Evolutionary conservation across 192 early-diverging fungal species (phyloP), one percentile per base, ranked within the genome.

Genomic region (Diversispora epigaea): DNA sequence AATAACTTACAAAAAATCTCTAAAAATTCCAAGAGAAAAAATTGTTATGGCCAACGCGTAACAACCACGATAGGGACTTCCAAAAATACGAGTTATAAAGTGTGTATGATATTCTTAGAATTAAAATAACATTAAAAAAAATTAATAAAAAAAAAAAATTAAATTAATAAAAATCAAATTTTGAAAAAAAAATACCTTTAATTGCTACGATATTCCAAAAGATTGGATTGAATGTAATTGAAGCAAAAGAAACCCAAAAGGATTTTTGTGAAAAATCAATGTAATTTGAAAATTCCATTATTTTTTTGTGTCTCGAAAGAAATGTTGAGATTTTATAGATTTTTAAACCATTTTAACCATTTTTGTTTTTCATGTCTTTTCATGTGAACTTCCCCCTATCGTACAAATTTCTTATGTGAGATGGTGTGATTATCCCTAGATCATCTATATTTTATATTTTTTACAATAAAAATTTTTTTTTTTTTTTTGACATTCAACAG

Each of bases 131-230:
- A 25, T 32, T 22, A 25, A 50, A 6, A 43, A 8, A 50, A 49
- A 19, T 68, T 50, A 25, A 21, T 21, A 41, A 8, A 50, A 0
- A 12, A 25, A 54, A 40, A 32, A 52, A 54, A 47, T 22, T n/a
- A 44, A 40, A 3, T 50, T 39, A 11, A 14, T 6, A 55, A 40
- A 15, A 56, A 41, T 10, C 19, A 22, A 41, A 17, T 44, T 50
- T 15, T 55, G 15, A 21, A 9, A 32, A 52, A 63, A 41, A 55
- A 17, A 21, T 14, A 41, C 44, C n/a, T 64, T 22, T n/a, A 62
- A 21, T 40, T 17, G 95, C 95, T 9, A 90, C 92, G 41, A 93
- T 88, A 82, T 97, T 97, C 95, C 95, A 97, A 77, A 90, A 92
- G 25, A 87, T 78, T 54, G 95, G 95, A 68, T 95, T 95, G 84